A percentile compares a stretch with the other conserved stretches of the same genome.
phyloP scores from a whole-genome alignment of 1,284 basidiomycete genomes.

The Tetrapyrgos nigripes region DNA sequence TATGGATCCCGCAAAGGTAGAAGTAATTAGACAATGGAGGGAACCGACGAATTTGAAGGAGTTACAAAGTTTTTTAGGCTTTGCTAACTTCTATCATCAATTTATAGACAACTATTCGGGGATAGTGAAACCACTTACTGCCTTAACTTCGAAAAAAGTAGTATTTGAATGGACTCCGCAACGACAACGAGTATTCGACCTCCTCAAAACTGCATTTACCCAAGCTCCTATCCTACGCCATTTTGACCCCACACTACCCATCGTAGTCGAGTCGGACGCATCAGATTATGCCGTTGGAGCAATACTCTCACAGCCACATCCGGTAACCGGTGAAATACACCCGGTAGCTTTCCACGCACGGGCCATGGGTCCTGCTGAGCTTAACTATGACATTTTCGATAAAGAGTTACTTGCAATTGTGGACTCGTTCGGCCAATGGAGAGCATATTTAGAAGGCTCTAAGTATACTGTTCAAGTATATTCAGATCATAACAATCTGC shows the following conservation, averaged over 20 bases:
- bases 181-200: conserved; percentile 11
- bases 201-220: conserved; percentile 14
- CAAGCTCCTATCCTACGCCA: conserved; percentile 16
- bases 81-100: conserved; percentile 39
- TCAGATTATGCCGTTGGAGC: conserved; percentile 21
- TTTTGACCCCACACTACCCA: conserved; percentile 34
- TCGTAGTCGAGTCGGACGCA: conserved; percentile 34
- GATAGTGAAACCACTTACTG: conserved; percentile 16
- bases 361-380: conserved; percentile 35
- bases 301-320: conserved; percentile 12
- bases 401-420: conserved; percentile 12
- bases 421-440: conserved; percentile 30
- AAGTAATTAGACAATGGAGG: conserved; percentile 27
- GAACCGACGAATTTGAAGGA: conserved; percentile 22
- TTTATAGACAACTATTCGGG: conserved; percentile 43
- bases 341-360: conserved; percentile 40
- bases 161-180: conserved; percentile 1
- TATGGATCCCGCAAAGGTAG: conserved; percentile 50
- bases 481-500: conserved; percentile 38
- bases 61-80: conserved; percentile 34
- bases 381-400: conserved; percentile 33
- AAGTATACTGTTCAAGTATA: conserved; percentile 22
- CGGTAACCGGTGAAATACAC: conserved; percentile 26
- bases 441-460: conserved; percentile 33
- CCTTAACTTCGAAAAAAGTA: conserved; percentile 8